A percentile compares a stretch with the other conserved stretches of the same genome.
Conservation (phyloP, 78 protist genomes). For the Dictyostelium firmibasis region DNA sequence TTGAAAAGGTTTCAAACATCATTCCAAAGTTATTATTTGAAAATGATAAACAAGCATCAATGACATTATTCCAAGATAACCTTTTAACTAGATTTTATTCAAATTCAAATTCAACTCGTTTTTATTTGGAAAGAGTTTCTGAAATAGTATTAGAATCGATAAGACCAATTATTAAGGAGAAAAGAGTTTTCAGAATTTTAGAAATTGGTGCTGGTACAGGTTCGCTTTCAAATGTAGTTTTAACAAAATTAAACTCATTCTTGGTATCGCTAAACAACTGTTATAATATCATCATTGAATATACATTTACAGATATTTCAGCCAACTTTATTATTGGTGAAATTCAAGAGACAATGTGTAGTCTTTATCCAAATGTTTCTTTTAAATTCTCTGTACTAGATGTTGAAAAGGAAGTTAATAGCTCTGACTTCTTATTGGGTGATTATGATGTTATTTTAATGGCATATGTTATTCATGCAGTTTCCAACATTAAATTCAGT, state of each 20-base stretch:
- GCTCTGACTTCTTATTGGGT: background rate
- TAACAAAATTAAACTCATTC: background rate
- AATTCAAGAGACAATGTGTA: background rate
- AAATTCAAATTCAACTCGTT: background rate
- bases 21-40: constrained; percentile 11
- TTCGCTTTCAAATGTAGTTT: background rate
- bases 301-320: constrained; percentile 51
- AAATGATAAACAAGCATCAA: constrained; percentile 2
- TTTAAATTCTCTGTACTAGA: constrained; percentile 10
- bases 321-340: background rate
- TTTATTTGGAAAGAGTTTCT: background rate
- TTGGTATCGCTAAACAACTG: background rate
- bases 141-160: background rate
- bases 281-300: background rate
- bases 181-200: constrained; percentile 22
- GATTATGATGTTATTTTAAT: constrained; percentile 42
- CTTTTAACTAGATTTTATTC: constrained; percentile 16
- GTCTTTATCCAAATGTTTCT: background rate
- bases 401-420: background rate
- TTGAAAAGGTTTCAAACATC: constrained; percentile 16
- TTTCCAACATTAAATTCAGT: background rate
- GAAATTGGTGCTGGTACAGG: constrained; percentile 75
- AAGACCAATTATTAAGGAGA: background rate
- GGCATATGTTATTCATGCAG: constrained; percentile 58
- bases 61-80: constrained; percentile 13